Percentiles rank a stretch among this genome's conserved stretches.
These are phyloP conservation scores for Vachellia pachyceras DNA, from an alignment of 306 rosid genomes.

Conservation along the genomic window DNA sequence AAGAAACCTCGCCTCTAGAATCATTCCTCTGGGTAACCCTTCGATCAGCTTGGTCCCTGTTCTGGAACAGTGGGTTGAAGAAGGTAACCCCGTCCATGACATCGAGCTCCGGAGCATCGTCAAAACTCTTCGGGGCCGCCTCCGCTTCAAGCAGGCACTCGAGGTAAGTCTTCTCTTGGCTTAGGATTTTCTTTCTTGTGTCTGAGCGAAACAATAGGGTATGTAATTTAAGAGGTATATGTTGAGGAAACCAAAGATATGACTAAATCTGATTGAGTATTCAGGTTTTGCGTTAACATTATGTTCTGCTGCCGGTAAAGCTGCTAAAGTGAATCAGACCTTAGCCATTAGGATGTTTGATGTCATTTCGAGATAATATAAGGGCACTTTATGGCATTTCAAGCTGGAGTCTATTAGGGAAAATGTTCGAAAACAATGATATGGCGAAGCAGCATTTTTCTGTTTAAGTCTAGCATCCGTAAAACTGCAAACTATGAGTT, in stretches of 20 bases:
- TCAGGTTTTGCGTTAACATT: neutral
- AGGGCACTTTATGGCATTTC: neutral
- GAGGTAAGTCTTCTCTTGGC: conserved; percentile 40
- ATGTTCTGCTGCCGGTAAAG: neutral
- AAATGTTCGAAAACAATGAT: neutral
- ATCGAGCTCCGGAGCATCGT: conserved; percentile 46
- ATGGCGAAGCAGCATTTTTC: neutral
- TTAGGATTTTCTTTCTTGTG: neutral
- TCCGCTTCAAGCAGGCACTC: conserved; percentile 68
- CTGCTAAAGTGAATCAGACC: neutral
- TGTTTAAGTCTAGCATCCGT: neutral
- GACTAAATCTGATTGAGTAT: neutral
- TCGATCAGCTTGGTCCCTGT: conserved; percentile 56
- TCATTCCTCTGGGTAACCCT: conserved; percentile 70
- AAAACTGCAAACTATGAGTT: neutral
- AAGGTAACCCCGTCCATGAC: conserved; percentile 45
- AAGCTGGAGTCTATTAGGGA: neutral
- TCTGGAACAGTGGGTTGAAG: conserved; percentile 63
- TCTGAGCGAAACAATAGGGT: neutral
- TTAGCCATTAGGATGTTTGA: neutral
- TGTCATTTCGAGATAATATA: neutral
- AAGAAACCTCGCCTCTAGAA: conserved; percentile 56
- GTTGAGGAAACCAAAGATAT: neutral
- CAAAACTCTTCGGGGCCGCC: conserved; percentile 53
- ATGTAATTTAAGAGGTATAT: neutral